A percentile compares a stretch with the other conserved stretches of the same genome.
These are phyloP conservation scores for Neckera pumila DNA, from an alignment of 225 moss, liverwort and hornwort genomes.

Conservation along the genomic window DNA sequence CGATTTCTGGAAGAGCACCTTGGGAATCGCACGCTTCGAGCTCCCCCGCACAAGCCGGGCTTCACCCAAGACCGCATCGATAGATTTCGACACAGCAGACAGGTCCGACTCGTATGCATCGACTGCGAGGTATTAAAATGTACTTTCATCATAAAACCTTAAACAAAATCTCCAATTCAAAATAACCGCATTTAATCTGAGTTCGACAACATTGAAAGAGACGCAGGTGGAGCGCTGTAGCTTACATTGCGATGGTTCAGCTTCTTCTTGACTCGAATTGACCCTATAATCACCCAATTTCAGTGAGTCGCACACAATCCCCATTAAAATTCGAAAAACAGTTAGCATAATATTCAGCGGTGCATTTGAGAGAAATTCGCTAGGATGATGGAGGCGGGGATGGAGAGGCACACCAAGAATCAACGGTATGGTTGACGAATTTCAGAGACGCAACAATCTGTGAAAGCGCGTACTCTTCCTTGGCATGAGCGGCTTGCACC, in stretches of 20 bases:
- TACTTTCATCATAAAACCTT: neutral
- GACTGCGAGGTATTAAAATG: slow-evolving; percentile 1
- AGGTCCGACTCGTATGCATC: slow-evolving; percentile 14
- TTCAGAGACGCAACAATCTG: slow-evolving; percentile 21
- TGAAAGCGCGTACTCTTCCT: slow-evolving; percentile 25
- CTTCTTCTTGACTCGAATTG: neutral
- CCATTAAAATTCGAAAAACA: neutral
- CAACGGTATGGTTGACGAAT: slow-evolving; percentile 17
- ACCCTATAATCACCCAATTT: neutral
- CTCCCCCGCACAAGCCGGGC: slow-evolving; percentile 14
- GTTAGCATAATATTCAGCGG: neutral
- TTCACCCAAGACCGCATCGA: slow-evolving; percentile 27
- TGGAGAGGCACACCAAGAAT: slow-evolving; percentile 6
- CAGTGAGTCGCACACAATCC: neutral
- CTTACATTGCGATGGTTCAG: slow-evolving; percentile 13
- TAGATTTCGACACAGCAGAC: slow-evolving; percentile 25
- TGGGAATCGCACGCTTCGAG: neutral
- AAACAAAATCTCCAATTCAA: neutral
- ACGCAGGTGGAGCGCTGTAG: neutral
- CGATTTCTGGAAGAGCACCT: slow-evolving; percentile 3
- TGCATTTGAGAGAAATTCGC: neutral
- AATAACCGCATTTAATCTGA: neutral
- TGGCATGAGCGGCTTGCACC: slow-evolving; percentile 16
- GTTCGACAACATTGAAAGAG: neutral
- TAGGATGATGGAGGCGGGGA: neutral